A percentile compares a stretch with the other conserved stretches of the same genome.
Evolutionary conservation across 208 protist genomes (phyloP).

Genomic region (Crithidia brevicula): DNA sequence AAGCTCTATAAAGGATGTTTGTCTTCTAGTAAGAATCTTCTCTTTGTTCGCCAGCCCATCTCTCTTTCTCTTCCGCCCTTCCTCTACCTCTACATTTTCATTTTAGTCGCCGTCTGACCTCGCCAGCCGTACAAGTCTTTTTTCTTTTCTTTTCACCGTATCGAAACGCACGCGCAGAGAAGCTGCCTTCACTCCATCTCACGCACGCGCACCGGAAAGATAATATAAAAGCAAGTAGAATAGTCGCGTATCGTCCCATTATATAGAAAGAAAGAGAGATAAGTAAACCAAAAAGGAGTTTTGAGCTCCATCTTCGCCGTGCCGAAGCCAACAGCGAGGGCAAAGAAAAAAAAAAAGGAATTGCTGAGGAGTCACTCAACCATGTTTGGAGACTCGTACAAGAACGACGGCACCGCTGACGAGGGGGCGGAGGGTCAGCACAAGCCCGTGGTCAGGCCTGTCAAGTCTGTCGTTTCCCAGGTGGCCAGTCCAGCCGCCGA

Average conservation of each 20-base stretch:
- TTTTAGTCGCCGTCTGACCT: too few species aligned
- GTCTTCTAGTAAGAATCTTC: too few species aligned
- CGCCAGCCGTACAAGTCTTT: neutral
- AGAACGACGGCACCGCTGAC: slow-evolving; percentile 11
- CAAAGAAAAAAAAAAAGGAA: too few species aligned
- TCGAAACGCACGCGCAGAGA: neutral
- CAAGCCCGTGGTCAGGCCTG: neutral
- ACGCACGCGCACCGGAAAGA: neutral
- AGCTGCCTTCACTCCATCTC: neutral
- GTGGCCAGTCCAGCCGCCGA: slow-evolving; percentile 1
- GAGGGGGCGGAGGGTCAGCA: slow-evolving; percentile 4
- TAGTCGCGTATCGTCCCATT: too few species aligned
- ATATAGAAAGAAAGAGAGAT: too few species aligned
- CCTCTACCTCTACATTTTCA: neutral
- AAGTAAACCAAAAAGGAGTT: too few species aligned
- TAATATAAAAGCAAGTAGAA: too few species aligned
- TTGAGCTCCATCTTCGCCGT: too few species aligned
- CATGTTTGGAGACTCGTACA: slow-evolving; percentile 59
- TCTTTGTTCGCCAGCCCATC: too few species aligned
- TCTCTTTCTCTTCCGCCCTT: slow-evolving; percentile 5
- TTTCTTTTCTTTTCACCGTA: slow-evolving; percentile 11
- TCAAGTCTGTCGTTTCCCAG: neutral
- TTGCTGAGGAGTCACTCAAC: neutral
- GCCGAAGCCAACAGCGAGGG: too few species aligned
- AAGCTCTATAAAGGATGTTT: too few species aligned